Percentiles rank a stretch among this genome's conserved stretches.
Conservation (phyloP, 2,329 filamentous ascomycete species). For the Tolypocladium pustulatum region DNA sequence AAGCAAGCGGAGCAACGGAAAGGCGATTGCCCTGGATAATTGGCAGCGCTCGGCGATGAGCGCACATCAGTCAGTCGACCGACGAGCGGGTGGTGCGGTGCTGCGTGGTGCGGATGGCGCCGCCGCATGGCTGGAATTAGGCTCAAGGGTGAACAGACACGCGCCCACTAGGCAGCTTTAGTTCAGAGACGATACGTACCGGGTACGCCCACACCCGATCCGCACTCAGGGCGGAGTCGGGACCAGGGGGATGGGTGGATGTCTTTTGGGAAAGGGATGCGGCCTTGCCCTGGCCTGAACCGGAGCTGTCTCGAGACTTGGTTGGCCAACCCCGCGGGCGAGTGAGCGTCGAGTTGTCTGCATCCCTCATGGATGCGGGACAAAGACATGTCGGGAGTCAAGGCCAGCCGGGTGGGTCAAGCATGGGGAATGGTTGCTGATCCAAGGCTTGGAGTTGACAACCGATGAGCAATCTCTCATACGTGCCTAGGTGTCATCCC, state of each 20-base stretch:
- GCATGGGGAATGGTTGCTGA: background rate
- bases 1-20: background rate
- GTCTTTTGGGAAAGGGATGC: background rate
- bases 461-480: too few species aligned
- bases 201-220: background rate
- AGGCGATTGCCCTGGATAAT: background rate
- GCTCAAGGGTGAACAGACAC: background rate
- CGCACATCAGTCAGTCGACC: background rate
- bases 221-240: background rate
- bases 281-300: background rate
- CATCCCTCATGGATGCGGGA: background rate
- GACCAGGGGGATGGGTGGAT: background rate
- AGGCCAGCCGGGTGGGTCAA: background rate
- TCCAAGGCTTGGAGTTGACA: too few species aligned
- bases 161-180: background rate
- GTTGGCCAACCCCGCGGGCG: background rate
- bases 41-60: background rate
- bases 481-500: too few species aligned
- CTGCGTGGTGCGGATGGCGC: background rate
- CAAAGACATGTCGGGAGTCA: background rate
- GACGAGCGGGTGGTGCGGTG: background rate
- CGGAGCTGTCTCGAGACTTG: background rate
- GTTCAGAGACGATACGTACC: background rate
- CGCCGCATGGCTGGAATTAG: background rate
- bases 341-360: background rate